Evolutionary conservation across 2,329 filamentous ascomycete genomes (phyloP), one percentile per base, ranked within the genome.

Genomic region (Trichoderma arundinaceum): DNA sequence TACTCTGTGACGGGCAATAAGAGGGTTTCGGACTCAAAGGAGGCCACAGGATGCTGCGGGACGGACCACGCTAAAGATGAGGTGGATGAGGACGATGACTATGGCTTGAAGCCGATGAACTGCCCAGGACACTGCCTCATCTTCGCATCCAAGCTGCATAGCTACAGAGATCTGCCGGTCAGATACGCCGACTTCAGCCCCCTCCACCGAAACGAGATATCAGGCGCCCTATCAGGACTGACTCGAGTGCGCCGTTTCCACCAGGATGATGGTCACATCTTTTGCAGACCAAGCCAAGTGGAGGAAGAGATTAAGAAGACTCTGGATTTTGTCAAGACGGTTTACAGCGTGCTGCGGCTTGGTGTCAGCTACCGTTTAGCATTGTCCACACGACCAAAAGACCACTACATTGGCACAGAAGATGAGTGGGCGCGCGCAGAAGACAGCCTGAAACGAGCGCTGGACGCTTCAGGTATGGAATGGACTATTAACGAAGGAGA

Each of bases 91-190:
- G 84, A 86, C 67, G 88, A 89, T 69, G 90, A 91, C 68, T 96
- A 92, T 77, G 92, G 91, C 17, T 80, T 96, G 71, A 96, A 96
- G 77, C 92, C 92, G 13, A 96, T 96, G 92, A 96, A 96, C 75
- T 96, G 92, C 74, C 92, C 92, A 0, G 92, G 92, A 3, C 92
- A 96, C 77, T 96, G 92, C 75, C 81, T 96, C 69, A 86, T 96
- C 68, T 96, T 96, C 75, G 89, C 86, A 67, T 89, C 89, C 53
- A 86, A 89, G 69, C 84, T 84, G 65, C 87, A 88, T 67, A 92
- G 89, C 71, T 94, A 94, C 77, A 86, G 90, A 69, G 91, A 96
- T 69, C 81, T 96, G 17, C 92, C 93, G 1, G 85, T 96, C 68
- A 88, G 92, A 72, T 92, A 92, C 77, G 92, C 92, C 64, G 93